A percentile compares a stretch with the other conserved stretches of the same genome.
Evolutionary conservation across 306 rosid species (phyloP).

Genomic region (Chamaecrista fasciculata): DNA sequence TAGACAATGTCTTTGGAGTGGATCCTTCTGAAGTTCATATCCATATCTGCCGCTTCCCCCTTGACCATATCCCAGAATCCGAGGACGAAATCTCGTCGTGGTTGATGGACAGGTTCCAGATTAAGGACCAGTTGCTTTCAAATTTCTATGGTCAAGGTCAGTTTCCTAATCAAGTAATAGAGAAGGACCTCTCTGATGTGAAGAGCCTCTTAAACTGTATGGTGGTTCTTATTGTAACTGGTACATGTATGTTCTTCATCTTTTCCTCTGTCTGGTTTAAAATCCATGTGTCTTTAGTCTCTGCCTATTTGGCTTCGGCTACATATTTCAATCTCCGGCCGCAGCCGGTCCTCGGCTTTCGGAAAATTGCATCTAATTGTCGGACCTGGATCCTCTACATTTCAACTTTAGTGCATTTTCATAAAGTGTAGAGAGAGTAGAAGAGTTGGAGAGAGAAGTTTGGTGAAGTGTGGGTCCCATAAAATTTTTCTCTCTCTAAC

Average conservation of each 20-base stretch:
- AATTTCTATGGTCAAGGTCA: constrained; percentile 55
- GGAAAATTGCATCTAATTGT: constrained; percentile 27
- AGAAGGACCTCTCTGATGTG: constrained; percentile 47
- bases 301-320: constrained; percentile 60
- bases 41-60: constrained; percentile 44
- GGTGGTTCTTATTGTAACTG: constrained; percentile 39
- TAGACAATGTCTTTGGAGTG: constrained; percentile 70
- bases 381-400: too few species aligned
- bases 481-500: too few species aligned
- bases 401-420: too few species aligned
- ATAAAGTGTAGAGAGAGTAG: too few species aligned
- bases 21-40: constrained; percentile 83
- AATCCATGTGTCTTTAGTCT: constrained; percentile 50
- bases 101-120: constrained; percentile 49
- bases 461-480: too few species aligned
- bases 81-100: constrained; percentile 53
- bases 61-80: constrained; percentile 51
- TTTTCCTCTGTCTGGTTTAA: constrained; percentile 59
- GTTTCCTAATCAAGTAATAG: constrained; percentile 59
- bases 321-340: constrained; percentile 61
- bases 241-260: constrained; percentile 41
- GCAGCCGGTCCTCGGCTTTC: constrained; percentile 41
- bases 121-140: constrained; percentile 66
- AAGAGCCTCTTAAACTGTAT: constrained; percentile 49
- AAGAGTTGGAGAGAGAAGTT: too few species aligned